phyloP scores from a whole-genome alignment of 2,329 filamentous ascomycete species.

The Trematosphaeria pertusa region DNA sequence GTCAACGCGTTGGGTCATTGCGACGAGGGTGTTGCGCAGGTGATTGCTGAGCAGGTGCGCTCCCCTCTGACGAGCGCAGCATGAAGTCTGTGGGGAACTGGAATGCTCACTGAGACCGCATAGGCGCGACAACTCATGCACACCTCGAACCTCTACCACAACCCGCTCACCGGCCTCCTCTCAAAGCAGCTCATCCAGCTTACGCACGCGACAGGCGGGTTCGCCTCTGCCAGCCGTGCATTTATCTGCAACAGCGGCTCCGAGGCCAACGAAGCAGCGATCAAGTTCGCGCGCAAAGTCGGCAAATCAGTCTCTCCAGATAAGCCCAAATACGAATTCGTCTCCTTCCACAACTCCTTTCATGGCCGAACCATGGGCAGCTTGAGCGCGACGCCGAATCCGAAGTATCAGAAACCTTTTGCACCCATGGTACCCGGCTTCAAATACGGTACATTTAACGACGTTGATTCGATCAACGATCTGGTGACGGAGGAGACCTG shows the following conservation, averaged over 20 bases:
- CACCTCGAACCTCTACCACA: conserved; percentile 96
- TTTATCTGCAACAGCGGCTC: conserved; percentile 97
- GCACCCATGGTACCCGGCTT: conserved; percentile 95
- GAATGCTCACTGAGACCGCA: conserved; percentile 20
- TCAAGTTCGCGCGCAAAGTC: conserved; percentile 95
- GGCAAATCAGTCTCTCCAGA: conserved; percentile 77
- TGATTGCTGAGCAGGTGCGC: conserved; percentile 78
- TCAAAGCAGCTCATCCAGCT: conserved; percentile 84
- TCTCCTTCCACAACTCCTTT: conserved; percentile 92
- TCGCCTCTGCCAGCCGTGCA: conserved; percentile 79
- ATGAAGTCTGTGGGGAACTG: neutral
- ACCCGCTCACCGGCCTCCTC: conserved; percentile 90
- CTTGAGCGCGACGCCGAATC: conserved; percentile 94
- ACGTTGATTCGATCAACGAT: conserved; percentile 72
- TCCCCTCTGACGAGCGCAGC: conserved; percentile 2
- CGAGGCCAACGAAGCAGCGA: conserved; percentile 96
- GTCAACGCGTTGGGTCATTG: conserved; percentile 93
- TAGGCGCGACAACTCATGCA: conserved; percentile 77
- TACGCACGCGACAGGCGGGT: conserved; percentile 79
- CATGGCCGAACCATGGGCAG: conserved; percentile 96
- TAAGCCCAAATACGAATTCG: conserved; percentile 78
- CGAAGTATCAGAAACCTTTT: conserved; percentile 96
- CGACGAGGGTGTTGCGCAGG: conserved; percentile 76
- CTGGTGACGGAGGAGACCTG: conserved; percentile 87
- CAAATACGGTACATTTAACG: conserved; percentile 84